These are phyloP conservation scores for Moniliophthora roreri DNA, from an alignment of 1,284 basidiomycete species.

Conservation along the genomic window DNA sequence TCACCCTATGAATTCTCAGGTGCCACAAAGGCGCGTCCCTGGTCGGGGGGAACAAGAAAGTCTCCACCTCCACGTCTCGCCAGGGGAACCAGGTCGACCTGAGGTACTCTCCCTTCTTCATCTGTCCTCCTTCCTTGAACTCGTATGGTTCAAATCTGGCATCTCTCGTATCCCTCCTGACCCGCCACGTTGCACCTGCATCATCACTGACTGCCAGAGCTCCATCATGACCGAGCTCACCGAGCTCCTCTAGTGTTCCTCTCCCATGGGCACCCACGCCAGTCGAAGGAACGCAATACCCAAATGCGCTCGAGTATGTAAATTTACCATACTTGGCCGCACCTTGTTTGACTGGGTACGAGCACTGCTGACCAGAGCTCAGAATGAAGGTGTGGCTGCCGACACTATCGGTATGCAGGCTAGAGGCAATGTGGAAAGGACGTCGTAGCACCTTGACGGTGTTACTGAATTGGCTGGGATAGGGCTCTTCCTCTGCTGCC, in stretches of 20 bases:
- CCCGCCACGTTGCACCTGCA: conserved; percentile 70
- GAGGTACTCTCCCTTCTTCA: conserved; percentile 36
- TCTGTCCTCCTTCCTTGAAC: neutral
- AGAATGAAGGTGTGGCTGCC: conserved; percentile 71
- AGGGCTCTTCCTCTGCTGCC: conserved; percentile 61
- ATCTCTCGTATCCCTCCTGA: conserved; percentile 60
- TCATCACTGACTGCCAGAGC: conserved; percentile 71
- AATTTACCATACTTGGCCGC: conserved; percentile 80
- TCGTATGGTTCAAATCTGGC: conserved; percentile 49
- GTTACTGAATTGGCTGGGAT: conserved; percentile 46
- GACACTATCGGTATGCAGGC: conserved; percentile 24
- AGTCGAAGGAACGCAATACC: conserved; percentile 62
- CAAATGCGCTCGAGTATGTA: conserved; percentile 73
- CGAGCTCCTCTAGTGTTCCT: conserved; percentile 70
- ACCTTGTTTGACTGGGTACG: conserved; percentile 76
- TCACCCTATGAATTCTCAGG: conserved; percentile 52
- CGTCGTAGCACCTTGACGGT: conserved; percentile 53
- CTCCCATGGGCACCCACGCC: conserved; percentile 42
- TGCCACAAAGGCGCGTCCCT: conserved; percentile 63
- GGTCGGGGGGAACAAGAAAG: conserved; percentile 70
- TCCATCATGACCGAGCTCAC: conserved; percentile 67
- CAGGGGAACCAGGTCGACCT: conserved; percentile 74
- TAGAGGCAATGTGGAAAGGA: conserved; percentile 69
- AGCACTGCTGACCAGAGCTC: conserved; percentile 77
- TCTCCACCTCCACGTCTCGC: conserved; percentile 72